Conservation (phyloP, 2,329 filamentous ascomycete genomes). For the Epicoccum sorghinum region DNA sequence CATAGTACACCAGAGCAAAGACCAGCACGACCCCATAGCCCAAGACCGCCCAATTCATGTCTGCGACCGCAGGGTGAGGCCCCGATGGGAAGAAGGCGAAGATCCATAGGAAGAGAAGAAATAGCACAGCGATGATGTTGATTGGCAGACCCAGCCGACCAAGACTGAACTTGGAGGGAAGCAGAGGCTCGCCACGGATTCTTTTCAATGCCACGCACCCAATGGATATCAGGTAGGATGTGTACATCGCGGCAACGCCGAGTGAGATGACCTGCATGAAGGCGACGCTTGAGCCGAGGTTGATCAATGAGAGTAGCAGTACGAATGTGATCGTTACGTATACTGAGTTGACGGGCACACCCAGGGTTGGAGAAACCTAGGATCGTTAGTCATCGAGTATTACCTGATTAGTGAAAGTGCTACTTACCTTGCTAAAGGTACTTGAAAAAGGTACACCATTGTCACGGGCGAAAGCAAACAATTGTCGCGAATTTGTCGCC, state of each 20-base stretch:
- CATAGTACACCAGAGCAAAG: slow-evolving; percentile 52
- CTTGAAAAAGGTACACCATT: slow-evolving; percentile 38
- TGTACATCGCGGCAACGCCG: slow-evolving; percentile 20
- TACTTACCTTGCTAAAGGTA: slow-evolving; percentile 18
- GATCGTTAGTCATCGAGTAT: neutral
- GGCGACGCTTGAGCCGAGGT: slow-evolving; percentile 33
- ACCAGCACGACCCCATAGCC: slow-evolving; percentile 52
- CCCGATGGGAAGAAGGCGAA: slow-evolving; percentile 52
- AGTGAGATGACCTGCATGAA: slow-evolving; percentile 28
- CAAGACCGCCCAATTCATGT: slow-evolving; percentile 55
- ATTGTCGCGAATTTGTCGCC: slow-evolving; percentile 32
- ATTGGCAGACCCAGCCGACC: slow-evolving; percentile 52
- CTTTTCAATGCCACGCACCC: slow-evolving; percentile 53
- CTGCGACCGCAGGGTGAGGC: slow-evolving; percentile 49
- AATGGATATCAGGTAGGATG: slow-evolving; percentile 50
- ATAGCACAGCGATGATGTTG: slow-evolving; percentile 50
- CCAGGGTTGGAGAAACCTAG: slow-evolving; percentile 23
- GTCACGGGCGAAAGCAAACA: slow-evolving; percentile 40
- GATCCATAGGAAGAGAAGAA: slow-evolving; percentile 49
- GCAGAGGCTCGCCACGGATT: slow-evolving; percentile 50
- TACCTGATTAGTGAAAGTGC: no score
- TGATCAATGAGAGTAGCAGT: slow-evolving; percentile 35
- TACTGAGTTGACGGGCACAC: slow-evolving; percentile 34
- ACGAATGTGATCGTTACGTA: slow-evolving; percentile 27
- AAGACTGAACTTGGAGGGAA: slow-evolving; percentile 54